Percentiles rank a stretch among this genome's conserved stretches.
These are phyloP conservation scores for Apiospora pterosperma DNA, from an alignment of 2,329 filamentous ascomycete species.

Conservation along the genomic window DNA sequence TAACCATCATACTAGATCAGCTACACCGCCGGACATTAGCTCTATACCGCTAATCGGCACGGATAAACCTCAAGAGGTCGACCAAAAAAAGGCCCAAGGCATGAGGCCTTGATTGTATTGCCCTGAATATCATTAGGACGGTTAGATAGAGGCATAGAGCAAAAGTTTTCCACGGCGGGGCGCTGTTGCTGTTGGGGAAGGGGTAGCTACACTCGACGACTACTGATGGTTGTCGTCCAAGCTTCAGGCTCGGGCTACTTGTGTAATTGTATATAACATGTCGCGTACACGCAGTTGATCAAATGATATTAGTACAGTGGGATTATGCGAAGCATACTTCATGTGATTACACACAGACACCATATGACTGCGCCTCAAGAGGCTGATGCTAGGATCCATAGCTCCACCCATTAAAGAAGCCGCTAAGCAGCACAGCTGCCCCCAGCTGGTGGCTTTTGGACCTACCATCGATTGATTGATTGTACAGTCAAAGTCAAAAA, in stretches of 20 bases:
- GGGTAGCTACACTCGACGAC: neutral
- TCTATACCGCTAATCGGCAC: neutral
- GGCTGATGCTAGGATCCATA: neutral
- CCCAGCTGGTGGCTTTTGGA: neutral
- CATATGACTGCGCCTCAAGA: neutral
- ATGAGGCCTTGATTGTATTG: neutral
- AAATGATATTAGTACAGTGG: no score
- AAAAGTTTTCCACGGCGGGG: neutral
- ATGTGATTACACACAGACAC: no score
- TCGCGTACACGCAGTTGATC: neutral
- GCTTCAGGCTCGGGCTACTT: neutral
- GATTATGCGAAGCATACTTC: neutral
- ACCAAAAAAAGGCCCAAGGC: neutral
- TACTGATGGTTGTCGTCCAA: neutral
- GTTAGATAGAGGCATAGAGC: conserved; percentile 8
- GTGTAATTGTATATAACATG: neutral
- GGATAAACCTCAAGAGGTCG: neutral
- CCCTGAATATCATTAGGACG: neutral
- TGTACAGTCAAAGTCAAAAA: neutral
- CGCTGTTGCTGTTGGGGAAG: neutral
- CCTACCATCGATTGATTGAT: neutral
- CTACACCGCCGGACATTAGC: neutral
- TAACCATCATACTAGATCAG: conserved; percentile 6
- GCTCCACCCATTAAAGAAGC: neutral
- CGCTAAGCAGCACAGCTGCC: neutral